Evolutionary conservation across 495 filamentous ascomycete species (phyloP), one percentile per base, ranked within the genome.

Genomic region (Penicillium nucicola): DNA sequence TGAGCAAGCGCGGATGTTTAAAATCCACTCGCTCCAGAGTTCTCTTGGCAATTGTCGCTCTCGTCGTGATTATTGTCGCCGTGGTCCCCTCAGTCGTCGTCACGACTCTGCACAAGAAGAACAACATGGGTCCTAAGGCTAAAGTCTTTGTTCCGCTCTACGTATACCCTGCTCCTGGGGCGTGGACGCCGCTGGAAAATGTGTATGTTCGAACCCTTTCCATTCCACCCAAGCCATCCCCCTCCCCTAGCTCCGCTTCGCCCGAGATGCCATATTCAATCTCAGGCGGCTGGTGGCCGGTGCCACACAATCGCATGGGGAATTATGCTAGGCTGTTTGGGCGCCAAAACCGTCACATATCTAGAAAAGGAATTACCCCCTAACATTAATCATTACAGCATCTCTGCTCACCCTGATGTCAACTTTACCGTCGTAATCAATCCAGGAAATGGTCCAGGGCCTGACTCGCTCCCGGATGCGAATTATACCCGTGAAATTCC

Each of bases 401-500:
- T 77, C 50, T 49, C 62, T 46, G 20, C 51, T 10, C 53, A 80
- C 55, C 75, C 77, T 11, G 33, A 68, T 42, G 58, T 78, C 45
- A 68, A 72, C 50, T 84, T 83, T 58, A 67, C 72, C 7, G 68
- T 82, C 31, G 69, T 84, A 48, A 66, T 83, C 56, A 84, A 84
- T 50, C 81, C 80, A 22, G 62, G 68, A 40, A 80, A 68, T 42
- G 81, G 81, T 1, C 81, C 81, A 11, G 80, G 80, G 17, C 48
- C 64, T 28, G 50, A 62, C 42, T 34, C 67, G 8, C 40, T 68
- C 31, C 79, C 80, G 1, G 76, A 81, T 55, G 68, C 56, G 38
- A 78, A 80, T 60, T 82, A 84, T 55, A 71, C 69, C 7, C 62
- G 61, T 3, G 78, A 75, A 51, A 66, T 83, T 17, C 68, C 71